These are phyloP conservation scores for Tricholoma hemisulphureum DNA, from an alignment of 768 basidiomycete species.

Conservation along the genomic window DNA sequence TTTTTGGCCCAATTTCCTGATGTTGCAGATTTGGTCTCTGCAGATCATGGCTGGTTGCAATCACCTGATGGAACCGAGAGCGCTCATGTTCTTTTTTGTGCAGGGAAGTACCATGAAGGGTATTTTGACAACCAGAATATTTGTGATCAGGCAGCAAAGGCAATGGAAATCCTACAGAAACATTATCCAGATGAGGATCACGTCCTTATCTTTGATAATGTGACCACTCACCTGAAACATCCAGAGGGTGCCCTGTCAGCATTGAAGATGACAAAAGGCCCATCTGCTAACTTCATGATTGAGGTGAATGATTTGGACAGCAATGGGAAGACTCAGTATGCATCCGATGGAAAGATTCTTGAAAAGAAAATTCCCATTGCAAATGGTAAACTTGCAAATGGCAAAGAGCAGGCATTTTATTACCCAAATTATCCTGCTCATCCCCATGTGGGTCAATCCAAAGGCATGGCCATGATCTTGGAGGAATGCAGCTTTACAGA, in stretches of 20 bases:
- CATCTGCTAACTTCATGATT: neutral
- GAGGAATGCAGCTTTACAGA: too few relatives aligned
- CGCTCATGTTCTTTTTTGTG: slow-evolving; percentile 19
- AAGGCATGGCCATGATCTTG: neutral
- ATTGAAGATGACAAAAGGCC: slow-evolving; percentile 3
- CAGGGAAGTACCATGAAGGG: slow-evolving; percentile 24
- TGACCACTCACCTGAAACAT: slow-evolving; percentile 24
- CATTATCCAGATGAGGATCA: slow-evolving; percentile 25
- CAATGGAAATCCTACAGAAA: slow-evolving; percentile 24
- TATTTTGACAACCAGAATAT: slow-evolving; percentile 26
- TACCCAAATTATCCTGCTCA: too few relatives aligned
- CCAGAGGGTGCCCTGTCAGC: slow-evolving; percentile 2
- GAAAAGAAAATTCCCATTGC: slow-evolving; percentile 1
- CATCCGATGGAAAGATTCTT: slow-evolving; percentile 1
- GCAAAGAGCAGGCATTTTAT: neutral
- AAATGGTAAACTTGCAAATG: neutral
- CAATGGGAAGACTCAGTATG: slow-evolving; percentile 2
- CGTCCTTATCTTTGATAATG: slow-evolving; percentile 25
- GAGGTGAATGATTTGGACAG: slow-evolving; percentile 1
- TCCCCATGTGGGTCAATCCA: neutral
- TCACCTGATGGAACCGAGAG: slow-evolving; percentile 17
- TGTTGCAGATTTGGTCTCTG: slow-evolving; percentile 9
- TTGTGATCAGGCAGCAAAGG: slow-evolving; percentile 18
- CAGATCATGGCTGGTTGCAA: slow-evolving; percentile 29
- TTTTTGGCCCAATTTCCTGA: too few relatives aligned